Conservation (phyloP, 1,284 basidiomycete species). For the Pseudozyma pruni region DNA sequence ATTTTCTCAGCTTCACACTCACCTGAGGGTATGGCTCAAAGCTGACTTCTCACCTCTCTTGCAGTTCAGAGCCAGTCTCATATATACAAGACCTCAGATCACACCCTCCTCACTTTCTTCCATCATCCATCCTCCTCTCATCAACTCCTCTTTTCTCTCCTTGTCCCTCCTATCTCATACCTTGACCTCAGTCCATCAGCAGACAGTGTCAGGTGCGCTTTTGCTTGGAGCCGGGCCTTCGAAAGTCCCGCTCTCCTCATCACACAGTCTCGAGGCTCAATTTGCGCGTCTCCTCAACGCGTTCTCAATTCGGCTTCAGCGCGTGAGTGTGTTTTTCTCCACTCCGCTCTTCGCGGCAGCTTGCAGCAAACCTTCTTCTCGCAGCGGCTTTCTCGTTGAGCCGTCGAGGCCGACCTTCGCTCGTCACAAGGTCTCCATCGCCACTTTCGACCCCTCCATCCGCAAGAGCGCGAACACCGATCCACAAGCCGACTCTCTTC, state of each 20-base stretch:
- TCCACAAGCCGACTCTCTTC: not conserved
- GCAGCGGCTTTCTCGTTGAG: not conserved
- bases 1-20: not conserved
- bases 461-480: no score
- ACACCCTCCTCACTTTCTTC: not conserved
- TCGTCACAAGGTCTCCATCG: not conserved
- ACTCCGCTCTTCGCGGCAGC: not conserved
- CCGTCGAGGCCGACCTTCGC: not conserved
- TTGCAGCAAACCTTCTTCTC: not conserved
- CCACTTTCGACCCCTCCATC: not conserved
- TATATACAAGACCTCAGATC: not conserved
- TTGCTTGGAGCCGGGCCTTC: no score
- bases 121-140: not conserved
- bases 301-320: not conserved
- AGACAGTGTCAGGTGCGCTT: no score
- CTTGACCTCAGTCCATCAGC: no score
- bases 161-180: not conserved
- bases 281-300: constrained; percentile 9
- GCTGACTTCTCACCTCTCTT: not conserved
- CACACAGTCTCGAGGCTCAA: no score
- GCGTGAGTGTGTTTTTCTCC: not conserved
- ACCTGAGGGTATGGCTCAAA: not conserved
- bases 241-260: no score
- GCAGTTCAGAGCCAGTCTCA: not conserved
- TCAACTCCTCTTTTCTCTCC: not conserved